phyloP scores from a whole-genome alignment of 345 rosid species.

The Syzygium aqueum region DNA sequence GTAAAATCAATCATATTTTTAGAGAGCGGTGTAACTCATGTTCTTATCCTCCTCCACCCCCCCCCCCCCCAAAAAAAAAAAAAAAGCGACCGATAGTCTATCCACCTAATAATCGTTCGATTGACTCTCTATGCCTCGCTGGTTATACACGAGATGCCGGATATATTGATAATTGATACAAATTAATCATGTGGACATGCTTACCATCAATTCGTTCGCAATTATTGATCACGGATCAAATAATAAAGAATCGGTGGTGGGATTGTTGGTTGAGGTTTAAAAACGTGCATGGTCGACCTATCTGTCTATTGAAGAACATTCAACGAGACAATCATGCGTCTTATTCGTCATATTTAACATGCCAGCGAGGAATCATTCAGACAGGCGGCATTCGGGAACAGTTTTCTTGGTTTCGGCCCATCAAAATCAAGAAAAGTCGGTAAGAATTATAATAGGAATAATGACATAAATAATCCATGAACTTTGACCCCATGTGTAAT shows the following conservation, averaged over 20 bases:
- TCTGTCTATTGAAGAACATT: not conserved
- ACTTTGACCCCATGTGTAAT: too few relatives aligned
- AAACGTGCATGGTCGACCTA: not conserved
- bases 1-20: not conserved
- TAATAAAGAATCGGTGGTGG: not conserved
- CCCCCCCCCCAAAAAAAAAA: not conserved
- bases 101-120: not conserved
- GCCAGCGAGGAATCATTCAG: not conserved
- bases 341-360: not conserved
- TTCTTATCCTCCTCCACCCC: not conserved
- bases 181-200: not conserved
- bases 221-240: not conserved
- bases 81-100: not conserved
- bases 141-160: fast-evolving
- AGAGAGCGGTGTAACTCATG: not conserved
- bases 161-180: not conserved
- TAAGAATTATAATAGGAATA: not conserved
- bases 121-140: not conserved
- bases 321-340: not conserved
- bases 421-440: not conserved
- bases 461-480: too few relatives aligned
- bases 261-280: not conserved
- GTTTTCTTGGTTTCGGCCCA: not conserved
- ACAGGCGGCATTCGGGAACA: not conserved
- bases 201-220: not conserved